Percentiles rank a stretch among this genome's conserved stretches.
Evolutionary conservation across 2,329 filamentous ascomycete genomes (phyloP).

Genomic region (Plectosphaerella plurivora): DNA sequence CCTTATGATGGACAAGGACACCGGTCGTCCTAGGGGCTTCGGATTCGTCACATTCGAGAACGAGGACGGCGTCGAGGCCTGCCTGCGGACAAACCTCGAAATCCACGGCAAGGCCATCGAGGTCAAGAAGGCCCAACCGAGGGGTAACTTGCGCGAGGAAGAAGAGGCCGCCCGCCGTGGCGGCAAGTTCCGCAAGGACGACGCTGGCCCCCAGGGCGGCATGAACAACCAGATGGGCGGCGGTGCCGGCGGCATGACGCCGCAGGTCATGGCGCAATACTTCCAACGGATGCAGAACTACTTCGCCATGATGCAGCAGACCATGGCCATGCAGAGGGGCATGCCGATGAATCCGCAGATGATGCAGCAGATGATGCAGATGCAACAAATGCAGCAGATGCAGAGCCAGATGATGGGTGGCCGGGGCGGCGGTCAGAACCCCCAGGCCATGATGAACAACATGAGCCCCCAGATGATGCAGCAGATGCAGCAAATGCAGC

Average conservation of each 20-base stretch:
- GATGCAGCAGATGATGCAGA: conserved; percentile 73
- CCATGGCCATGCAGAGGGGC: conserved; percentile 78
- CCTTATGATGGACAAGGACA: conserved; percentile 99
- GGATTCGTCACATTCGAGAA: conserved; percentile 98
- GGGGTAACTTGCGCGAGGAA: conserved; percentile 90
- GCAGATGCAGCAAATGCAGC: conserved; percentile 53
- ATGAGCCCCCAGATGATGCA: conserved; percentile 50
- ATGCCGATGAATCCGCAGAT: conserved; percentile 71
- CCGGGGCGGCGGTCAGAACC: conserved; percentile 24
- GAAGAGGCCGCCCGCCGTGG: conserved; percentile 65
- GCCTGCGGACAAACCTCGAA: conserved; percentile 77
- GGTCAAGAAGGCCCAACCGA: conserved; percentile 94
- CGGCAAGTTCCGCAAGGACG: conserved; percentile 53
- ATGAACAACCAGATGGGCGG: conserved; percentile 37
- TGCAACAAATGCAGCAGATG: conserved; percentile 69
- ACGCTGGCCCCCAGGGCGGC: conserved; percentile 23
- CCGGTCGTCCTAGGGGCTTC: conserved; percentile 91
- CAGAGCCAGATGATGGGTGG: conserved; percentile 44
- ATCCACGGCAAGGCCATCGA: conserved; percentile 97
- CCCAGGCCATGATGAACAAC: conserved; percentile 33
- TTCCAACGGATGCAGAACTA: conserved; percentile 99
- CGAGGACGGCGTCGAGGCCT: conserved; percentile 89
- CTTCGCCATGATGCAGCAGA: conserved; percentile 90
- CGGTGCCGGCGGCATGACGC: conserved; percentile 70
- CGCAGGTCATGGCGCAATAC: conserved; percentile 97